Evolutionary conservation across 495 filamentous ascomycete genomes (phyloP).

Genomic region (Hypoxylon rickii): DNA sequence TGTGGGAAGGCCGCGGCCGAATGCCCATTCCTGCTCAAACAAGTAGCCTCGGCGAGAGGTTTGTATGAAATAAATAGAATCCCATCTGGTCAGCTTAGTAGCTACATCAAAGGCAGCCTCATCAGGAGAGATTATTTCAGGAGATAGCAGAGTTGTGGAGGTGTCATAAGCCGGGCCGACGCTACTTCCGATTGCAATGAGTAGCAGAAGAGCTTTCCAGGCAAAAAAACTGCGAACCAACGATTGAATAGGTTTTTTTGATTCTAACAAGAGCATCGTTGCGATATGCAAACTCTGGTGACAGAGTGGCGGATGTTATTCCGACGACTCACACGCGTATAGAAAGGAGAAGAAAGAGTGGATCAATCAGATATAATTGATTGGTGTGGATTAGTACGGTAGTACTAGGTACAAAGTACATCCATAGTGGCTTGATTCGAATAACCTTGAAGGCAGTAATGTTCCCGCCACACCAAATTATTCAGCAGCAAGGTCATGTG

Average conservation of each 20-base stretch:
- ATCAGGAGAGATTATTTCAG: slow-evolving; percentile 50
- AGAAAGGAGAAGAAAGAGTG: no score
- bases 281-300: not conserved
- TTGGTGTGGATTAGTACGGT: no score
- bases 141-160: slow-evolving; percentile 68
- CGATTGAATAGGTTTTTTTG: slow-evolving; percentile 34
- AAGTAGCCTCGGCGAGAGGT: slow-evolving; percentile 71
- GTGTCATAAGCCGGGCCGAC: slow-evolving; percentile 88
- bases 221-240: slow-evolving; percentile 47
- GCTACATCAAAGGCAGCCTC: slow-evolving; percentile 56
- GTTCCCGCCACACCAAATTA: no score
- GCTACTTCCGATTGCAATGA: slow-evolving; percentile 61
- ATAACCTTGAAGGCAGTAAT: no score
- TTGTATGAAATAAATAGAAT: slow-evolving; percentile 84
- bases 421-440: no score
- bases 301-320: no score
- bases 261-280: slow-evolving; percentile 28
- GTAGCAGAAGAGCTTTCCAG: slow-evolving; percentile 78
- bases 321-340: no score
- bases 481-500: no score
- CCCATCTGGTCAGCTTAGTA: slow-evolving; percentile 79
- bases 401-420: no score
- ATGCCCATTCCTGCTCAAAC: slow-evolving; percentile 98
- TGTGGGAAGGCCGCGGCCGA: slow-evolving; percentile 69
- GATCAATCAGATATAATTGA: no score